Evolutionary conservation across 192 early-diverging fungal genomes (phyloP), one percentile per base, ranked within the genome.

Genomic region (Chytriomyces hyalinus): DNA sequence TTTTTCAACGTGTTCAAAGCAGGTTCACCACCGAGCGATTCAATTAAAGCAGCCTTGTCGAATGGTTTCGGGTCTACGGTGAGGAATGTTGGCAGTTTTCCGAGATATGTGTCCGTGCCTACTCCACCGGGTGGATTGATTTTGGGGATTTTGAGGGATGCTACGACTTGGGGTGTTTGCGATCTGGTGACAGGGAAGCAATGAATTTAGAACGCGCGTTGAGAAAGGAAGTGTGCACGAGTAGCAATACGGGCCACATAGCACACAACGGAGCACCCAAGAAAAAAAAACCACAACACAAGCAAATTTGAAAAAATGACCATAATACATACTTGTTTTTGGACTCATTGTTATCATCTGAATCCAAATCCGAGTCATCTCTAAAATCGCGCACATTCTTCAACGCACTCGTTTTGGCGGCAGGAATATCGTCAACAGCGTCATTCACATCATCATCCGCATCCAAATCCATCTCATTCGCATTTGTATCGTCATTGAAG

Each of bases 61-160:
- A 92, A 95, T 0, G 91, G 89, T 24, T 80, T 81, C 7, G 84
- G 87, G 20, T 92, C 90, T 13, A 93, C 81, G 65, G 85, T 80
- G 74, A 95, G 82, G 77, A 90, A 92, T 45, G 86, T 87, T 11
- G 94, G 94, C 48, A 94, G 50, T 77, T 78, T 78, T 6, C 69
- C 77, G 36, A 78, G 69, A 70, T 72, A 64, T n/a, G 68, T 36
- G 45, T 46, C 61, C 9, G 73, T 51, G 22, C 36, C 61, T 22
- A 26, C 11, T 9, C 10, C 26, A 5, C 22, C 64, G 1, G 61
- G 20, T 7, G 73, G 63, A 47, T 20, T 13, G 22, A 24, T 13
- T 47, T 62, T 62, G 13, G n/a, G n/a, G 57, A 73, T 53, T 36
- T 11, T 9, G 43, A 60, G 44, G 9, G 13, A 20, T 15, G n/a